phyloP scores from a whole-genome alignment of 2,329 filamentous ascomycete genomes.

The Colletotrichum caudatum region DNA sequence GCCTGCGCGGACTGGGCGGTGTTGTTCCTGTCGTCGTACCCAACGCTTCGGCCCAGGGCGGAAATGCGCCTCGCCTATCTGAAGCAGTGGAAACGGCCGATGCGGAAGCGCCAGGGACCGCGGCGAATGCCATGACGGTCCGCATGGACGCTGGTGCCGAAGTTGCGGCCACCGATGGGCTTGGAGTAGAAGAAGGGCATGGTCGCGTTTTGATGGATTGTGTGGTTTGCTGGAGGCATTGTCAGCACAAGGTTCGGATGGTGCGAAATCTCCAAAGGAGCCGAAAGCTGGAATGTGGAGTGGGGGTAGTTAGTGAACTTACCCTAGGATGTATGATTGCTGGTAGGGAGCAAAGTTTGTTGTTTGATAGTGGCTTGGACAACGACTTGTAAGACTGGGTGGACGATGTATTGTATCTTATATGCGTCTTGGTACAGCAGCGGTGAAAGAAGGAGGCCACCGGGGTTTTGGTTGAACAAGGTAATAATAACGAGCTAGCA shows the following conservation, averaged over 20 bases:
- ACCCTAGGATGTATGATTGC: neutral
- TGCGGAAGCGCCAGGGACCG: conserved; percentile 64
- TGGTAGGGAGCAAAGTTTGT: conserved; percentile 12
- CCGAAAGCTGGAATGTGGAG: neutral
- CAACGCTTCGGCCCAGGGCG: conserved; percentile 8
- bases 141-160: conserved; percentile 62
- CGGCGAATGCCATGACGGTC: conserved; percentile 60
- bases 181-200: conserved; percentile 64
- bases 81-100: conserved; percentile 66
- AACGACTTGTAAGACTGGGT: conserved; percentile 2
- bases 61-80: conserved; percentile 43
- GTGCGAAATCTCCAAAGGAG: neutral
- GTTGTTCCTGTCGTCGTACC: neutral
- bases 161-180: conserved; percentile 60
- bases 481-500: neutral
- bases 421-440: conserved; percentile 23
- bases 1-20: too few species aligned
- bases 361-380: conserved; percentile 4
- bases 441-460: conserved; percentile 15
- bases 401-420: neutral
- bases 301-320: neutral
- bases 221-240: neutral
- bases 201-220: neutral
- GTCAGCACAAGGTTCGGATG: conserved; percentile 2
- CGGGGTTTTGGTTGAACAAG: neutral